These are phyloP conservation scores for Paramecium caudatum DNA, from an alignment of 73 alveolate genomes.

Conservation along the genomic window DNA sequence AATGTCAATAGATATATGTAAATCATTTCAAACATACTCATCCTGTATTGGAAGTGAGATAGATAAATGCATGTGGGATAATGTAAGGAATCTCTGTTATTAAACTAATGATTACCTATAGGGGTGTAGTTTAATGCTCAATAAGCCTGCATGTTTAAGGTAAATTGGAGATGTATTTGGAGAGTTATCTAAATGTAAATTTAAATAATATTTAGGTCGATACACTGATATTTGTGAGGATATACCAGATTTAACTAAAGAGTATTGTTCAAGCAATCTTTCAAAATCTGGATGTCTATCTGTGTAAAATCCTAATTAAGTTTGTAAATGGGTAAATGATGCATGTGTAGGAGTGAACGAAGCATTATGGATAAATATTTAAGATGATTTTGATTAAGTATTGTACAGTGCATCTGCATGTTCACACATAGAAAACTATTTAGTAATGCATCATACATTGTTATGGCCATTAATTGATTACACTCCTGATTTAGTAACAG, in stretches of 20 bases:
- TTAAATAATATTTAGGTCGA: not conserved
- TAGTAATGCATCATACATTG: not conserved
- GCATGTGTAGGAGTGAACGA: not conserved
- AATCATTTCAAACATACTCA: not conserved
- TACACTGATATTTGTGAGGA: slow-evolving; percentile 2
- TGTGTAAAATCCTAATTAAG: not conserved
- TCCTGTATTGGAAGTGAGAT: slow-evolving; percentile 1
- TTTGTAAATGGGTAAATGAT: slow-evolving; percentile 52
- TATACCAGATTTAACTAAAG: slow-evolving; percentile 16
- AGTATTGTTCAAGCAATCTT: not conserved
- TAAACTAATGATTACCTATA: slow-evolving; percentile 20
- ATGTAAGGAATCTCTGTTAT: not conserved
- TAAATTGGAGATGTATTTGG: not conserved
- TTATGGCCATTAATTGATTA: slow-evolving; percentile 8
- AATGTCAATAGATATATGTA: no score
- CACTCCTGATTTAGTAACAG: slow-evolving; percentile 39
- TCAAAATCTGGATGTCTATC: slow-evolving; percentile 53
- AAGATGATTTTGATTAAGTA: not conserved
- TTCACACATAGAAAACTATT: not conserved
- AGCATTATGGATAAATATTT: not conserved
- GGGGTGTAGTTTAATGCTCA: slow-evolving; percentile 16
- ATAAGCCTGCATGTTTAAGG: slow-evolving; percentile 51
- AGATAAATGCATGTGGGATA: slow-evolving; percentile 60
- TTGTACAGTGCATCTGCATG: slow-evolving; percentile 64
- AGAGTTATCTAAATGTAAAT: slow-evolving; percentile 27